phyloP scores from a whole-genome alignment of 176 grass and related monocot species.

The Poa pratensis region DNA sequence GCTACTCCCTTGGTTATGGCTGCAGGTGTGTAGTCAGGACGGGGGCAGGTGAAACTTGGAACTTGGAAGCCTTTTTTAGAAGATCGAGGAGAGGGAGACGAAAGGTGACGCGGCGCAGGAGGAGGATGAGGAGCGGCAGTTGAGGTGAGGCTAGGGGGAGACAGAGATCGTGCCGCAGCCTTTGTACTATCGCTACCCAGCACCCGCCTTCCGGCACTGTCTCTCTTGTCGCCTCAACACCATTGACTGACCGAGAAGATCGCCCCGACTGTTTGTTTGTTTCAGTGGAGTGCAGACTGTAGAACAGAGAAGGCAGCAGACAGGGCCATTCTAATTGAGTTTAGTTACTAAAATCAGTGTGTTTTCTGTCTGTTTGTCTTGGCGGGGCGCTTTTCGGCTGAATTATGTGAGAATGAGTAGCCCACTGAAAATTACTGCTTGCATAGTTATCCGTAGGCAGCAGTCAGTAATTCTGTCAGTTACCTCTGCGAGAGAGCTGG shows the following conservation, averaged over 20 bases:
- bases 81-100: not conserved
- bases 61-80: not conserved
- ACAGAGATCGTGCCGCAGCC: too few species aligned
- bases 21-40: not conserved
- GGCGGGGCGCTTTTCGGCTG: not conserved
- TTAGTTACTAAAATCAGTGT: too few species aligned
- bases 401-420: conserved; percentile 35
- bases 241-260: conserved; percentile 32
- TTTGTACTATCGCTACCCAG: too few species aligned
- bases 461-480: not conserved
- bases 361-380: not conserved
- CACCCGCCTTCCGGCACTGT: not conserved
- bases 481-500: not conserved
- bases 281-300: not conserved
- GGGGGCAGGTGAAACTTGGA: not conserved
- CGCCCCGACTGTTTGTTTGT: not conserved
- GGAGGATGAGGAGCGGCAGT: not conserved
- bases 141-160: not conserved
- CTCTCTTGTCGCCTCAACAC: not conserved
- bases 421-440: not conserved
- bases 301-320: not conserved
- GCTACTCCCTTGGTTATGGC: not conserved
- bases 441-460: not conserved
- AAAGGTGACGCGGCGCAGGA: not conserved
- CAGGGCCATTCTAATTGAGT: not conserved